Base-by-base conservation (phyloP, 2,329 filamentous ascomycete species). In the Helotiales sp. region DNA sequence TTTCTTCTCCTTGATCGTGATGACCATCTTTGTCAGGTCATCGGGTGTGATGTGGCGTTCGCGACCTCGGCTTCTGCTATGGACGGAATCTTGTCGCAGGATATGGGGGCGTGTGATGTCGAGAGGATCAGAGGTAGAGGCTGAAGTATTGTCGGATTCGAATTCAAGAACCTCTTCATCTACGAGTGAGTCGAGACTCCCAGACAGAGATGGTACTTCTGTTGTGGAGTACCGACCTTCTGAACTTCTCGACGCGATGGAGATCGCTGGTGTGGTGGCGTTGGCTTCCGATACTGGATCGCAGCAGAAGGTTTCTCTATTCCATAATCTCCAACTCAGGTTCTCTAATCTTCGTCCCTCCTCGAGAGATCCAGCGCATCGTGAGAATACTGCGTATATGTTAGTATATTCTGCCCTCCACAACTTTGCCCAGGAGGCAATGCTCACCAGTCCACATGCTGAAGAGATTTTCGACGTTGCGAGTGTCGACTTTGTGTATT, bases 301-400 rank as follows among this genome's bases (percentile, higher is more conserved):
- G 75, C 89, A 93, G 76, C 93, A 96, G 68, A 96, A 91, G 10
- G 90, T 93, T 73, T 98, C 93, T 69, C 92, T 84, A 69, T 91
- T 96, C 93, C 93, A 98, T 61, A 98, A 78, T 68, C 95, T 82
- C 95, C 95, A 98, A 73, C 90, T 96, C 63, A 99, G 80, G 77
- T 99, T 98, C 74, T 98, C 95, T 72, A 97, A 80, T 70, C 95
- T 83, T 71, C 91, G 87, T 57, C 95, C 95, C 75, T 98, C 90
- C 72, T 96, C 91, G 73, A 98, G 88, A 52, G 93, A 95, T 70
- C 95, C 91, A 71, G 92, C 91, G 75, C 93, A 96, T 76, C 92
- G 91, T 52, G 92, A 93, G 72, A 98, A 97, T 60, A 98, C 92
- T 95, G 71, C 40, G 59, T 12, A 25, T 13, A 22, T 12, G 30